Conservation (phyloP, 306 rosid species). For the Dalbergia oliveri region DNA sequence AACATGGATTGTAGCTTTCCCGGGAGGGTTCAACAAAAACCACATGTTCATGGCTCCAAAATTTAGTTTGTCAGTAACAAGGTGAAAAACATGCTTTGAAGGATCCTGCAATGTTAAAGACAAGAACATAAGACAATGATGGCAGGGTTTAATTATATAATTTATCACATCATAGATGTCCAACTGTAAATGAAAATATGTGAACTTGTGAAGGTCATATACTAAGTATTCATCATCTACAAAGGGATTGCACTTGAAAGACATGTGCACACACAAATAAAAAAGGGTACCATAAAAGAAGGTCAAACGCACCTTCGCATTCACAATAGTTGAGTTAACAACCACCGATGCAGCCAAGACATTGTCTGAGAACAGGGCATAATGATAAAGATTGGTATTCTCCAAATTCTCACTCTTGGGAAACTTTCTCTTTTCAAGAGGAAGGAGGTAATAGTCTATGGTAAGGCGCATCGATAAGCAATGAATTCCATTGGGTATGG, state of each 20-base stretch:
- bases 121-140: slow-evolving; percentile 44
- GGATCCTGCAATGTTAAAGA: slow-evolving; percentile 78
- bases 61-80: slow-evolving; percentile 92
- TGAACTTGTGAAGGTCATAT: neutral
- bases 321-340: slow-evolving; percentile 86
- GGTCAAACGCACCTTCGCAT: slow-evolving; percentile 79
- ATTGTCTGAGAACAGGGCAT: slow-evolving; percentile 95
- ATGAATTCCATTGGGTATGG: slow-evolving; percentile 91
- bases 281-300: slow-evolving; percentile 22
- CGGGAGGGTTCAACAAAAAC: slow-evolving; percentile 97
- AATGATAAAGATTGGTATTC: slow-evolving; percentile 84
- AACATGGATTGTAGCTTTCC: slow-evolving; percentile 86
- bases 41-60: slow-evolving; percentile 99
- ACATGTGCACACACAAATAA: neutral
- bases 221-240: slow-evolving; percentile 28
- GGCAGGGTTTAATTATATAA: slow-evolving; percentile 23
- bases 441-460: slow-evolving; percentile 89
- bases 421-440: slow-evolving; percentile 76
- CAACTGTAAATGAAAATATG: neutral
- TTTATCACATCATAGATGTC: slow-evolving; percentile 13
- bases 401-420: slow-evolving; percentile 88
- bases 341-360: slow-evolving; percentile 98
- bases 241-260: slow-evolving; percentile 2
- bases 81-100: slow-evolving; percentile 94
- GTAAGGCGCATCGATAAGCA: slow-evolving; percentile 94